Conservation (phyloP, 2,329 filamentous ascomycete species). For the Byssochlamys sp. region DNA sequence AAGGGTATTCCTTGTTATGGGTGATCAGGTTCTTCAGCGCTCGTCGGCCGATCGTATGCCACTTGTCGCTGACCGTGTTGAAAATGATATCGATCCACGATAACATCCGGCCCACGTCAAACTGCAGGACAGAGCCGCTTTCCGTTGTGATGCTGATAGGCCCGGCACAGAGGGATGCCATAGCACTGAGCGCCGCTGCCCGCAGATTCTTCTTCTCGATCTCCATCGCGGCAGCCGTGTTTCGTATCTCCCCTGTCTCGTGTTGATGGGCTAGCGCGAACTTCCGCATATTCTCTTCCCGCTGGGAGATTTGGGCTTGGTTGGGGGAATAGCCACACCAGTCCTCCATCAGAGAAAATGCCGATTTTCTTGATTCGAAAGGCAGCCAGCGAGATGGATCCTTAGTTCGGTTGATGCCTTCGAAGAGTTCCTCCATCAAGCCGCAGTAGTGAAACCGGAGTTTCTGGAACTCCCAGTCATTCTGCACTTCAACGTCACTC, state of each 20-base stretch:
- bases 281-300: conserved; percentile 80
- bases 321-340: conserved; percentile 98
- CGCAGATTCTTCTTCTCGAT: conserved; percentile 91
- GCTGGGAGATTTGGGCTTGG: conserved; percentile 66
- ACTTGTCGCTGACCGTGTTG: conserved; percentile 78
- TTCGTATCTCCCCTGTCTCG: conserved; percentile 63
- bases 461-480: conserved; percentile 88
- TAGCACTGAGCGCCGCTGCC: conserved; percentile 82
- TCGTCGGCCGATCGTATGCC: conserved; percentile 78
- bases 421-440: conserved; percentile 82
- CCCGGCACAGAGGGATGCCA: conserved; percentile 79
- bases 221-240: conserved; percentile 79
- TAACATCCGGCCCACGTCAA: conserved; percentile 85
- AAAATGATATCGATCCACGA: conserved; percentile 95
- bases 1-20: conserved; percentile 78
- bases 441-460: conserved; percentile 89
- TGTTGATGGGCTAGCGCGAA: conserved; percentile 70
- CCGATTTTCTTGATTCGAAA: conserved; percentile 89
- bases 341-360: conserved; percentile 94
- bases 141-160: conserved; percentile 82
- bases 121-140: conserved; percentile 75
- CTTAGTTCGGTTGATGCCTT: conserved; percentile 74
- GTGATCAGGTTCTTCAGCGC: conserved; percentile 82
- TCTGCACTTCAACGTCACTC: conserved; percentile 88
- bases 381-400: conserved; percentile 92